phyloP scores from a whole-genome alignment of 1,284 basidiomycete species.

The Crocinoboletus sp. region DNA sequence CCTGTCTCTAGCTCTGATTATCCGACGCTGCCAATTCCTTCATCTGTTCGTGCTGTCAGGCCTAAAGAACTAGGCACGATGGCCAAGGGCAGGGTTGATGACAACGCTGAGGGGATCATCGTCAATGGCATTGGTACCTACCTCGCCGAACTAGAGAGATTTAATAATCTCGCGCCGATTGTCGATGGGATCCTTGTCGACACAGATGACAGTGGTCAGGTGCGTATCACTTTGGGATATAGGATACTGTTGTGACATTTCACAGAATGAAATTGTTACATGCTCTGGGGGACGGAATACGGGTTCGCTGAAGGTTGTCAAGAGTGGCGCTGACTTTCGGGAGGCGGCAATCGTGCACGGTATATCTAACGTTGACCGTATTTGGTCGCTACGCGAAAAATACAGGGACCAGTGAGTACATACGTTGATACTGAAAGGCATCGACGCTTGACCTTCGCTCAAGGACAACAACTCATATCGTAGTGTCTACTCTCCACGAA shows the following conservation, averaged over 20 bases:
- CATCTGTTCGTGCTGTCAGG: slow-evolving; percentile 39
- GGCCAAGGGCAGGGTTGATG: slow-evolving; percentile 34
- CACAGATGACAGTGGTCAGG: slow-evolving; percentile 70
- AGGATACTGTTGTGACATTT: slow-evolving; percentile 7
- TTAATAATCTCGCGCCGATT: slow-evolving; percentile 85
- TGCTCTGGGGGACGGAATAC: slow-evolving; percentile 84
- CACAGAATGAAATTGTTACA: slow-evolving; percentile 76
- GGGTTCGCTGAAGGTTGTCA: slow-evolving; percentile 78
- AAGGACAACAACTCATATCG: slow-evolving; percentile 51
- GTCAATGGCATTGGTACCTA: slow-evolving; percentile 48
- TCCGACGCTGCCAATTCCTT: slow-evolving; percentile 49
- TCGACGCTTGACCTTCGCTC: slow-evolving; percentile 4
- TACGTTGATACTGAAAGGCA: background rate
- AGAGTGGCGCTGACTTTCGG: slow-evolving; percentile 83
- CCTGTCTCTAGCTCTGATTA: slow-evolving; percentile 40
- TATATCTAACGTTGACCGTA: slow-evolving; percentile 49
- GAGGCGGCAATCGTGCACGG: slow-evolving; percentile 62
- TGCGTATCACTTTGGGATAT: slow-evolving; percentile 32
- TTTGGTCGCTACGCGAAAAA: slow-evolving; percentile 63
- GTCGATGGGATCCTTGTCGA: slow-evolving; percentile 80
- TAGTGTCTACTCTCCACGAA: slow-evolving; percentile 53
- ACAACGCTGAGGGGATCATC: slow-evolving; percentile 40
- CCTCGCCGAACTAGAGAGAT: slow-evolving; percentile 58
- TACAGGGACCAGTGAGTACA: slow-evolving; percentile 48
- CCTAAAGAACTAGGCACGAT: slow-evolving; percentile 25